These are phyloP conservation scores for Prunus yedoensis DNA, from an alignment of 331 rosid species.

Conservation along the genomic window DNA sequence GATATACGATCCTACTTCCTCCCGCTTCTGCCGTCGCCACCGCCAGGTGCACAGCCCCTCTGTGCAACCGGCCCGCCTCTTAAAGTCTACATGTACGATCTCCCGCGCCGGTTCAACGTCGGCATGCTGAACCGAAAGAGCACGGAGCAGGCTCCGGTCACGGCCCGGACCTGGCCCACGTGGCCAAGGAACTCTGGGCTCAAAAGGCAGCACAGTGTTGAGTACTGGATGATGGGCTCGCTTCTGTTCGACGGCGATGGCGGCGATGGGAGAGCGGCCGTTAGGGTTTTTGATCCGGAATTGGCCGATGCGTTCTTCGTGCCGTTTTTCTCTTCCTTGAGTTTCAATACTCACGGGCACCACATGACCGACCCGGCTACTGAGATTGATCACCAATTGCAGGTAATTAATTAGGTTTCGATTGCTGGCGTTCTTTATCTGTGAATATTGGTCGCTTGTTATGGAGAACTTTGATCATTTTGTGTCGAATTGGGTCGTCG, in stretches of 20 bases:
- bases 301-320: slow-evolving; percentile 84
- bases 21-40: slow-evolving; percentile 40
- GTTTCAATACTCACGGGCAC: slow-evolving; percentile 84
- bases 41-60: slow-evolving; percentile 17
- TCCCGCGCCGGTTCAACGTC: slow-evolving; percentile 93
- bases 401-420: slow-evolving; percentile 45
- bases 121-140: slow-evolving; percentile 57
- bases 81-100: slow-evolving; percentile 87
- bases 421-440: background rate
- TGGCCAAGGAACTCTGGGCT: slow-evolving; percentile 81
- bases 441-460: background rate
- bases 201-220: slow-evolving; percentile 88
- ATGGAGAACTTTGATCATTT: background rate
- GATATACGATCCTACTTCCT: slow-evolving; percentile 72
- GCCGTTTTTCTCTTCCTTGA: slow-evolving; percentile 88
- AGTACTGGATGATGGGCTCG: slow-evolving; percentile 98
- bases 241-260: slow-evolving; percentile 41
- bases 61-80: slow-evolving; percentile 50
- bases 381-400: slow-evolving; percentile 77
- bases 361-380: slow-evolving; percentile 78
- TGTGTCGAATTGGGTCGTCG: slow-evolving; percentile 1
- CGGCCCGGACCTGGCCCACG: slow-evolving; percentile 54
- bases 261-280: slow-evolving; percentile 43
- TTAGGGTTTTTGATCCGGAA: slow-evolving; percentile 88
- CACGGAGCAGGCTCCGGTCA: slow-evolving; percentile 48